These are phyloP conservation scores for Phytophthora hibernalis DNA, from an alignment of 352 stramenopile genomes.

Conservation along the genomic window DNA sequence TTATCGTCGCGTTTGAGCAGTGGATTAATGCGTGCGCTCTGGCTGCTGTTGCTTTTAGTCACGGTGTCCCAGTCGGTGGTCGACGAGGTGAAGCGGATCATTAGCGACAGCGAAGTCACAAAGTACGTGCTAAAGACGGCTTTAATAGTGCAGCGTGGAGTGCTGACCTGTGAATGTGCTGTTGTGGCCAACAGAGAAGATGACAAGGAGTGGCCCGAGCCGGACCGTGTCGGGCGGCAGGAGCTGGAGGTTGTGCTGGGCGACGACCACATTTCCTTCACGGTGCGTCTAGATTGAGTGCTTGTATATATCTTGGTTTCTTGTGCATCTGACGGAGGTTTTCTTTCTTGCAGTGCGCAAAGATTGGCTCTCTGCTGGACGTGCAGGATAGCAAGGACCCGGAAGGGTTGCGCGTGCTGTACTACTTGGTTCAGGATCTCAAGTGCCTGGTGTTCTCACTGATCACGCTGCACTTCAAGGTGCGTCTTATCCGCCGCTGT, in stretches of 20 bases:
- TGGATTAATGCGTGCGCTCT: not conserved
- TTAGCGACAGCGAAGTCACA: constrained; percentile 92
- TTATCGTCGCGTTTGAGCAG: not conserved
- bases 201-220: constrained; percentile 96
- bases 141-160: not conserved
- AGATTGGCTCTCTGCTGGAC: constrained; percentile 96
- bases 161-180: constrained; percentile 14
- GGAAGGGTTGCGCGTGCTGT: constrained; percentile 94
- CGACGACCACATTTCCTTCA: constrained; percentile 98
- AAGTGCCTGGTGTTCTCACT: constrained; percentile 97
- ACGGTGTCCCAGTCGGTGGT: constrained; percentile 92
- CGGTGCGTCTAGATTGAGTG: constrained; percentile 46
- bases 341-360: constrained; percentile 78
- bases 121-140: constrained; percentile 54
- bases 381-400: constrained; percentile 97
- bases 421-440: constrained; percentile 98
- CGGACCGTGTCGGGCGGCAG: constrained; percentile 92
- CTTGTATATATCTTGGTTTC: not conserved
- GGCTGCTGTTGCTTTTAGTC: constrained; percentile 50
- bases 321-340: not conserved
- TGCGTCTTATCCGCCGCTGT: constrained; percentile 32
- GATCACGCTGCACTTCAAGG: constrained; percentile 97
- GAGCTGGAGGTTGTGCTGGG: constrained; percentile 97
- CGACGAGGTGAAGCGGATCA: constrained; percentile 95
- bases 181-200: constrained; percentile 74